phyloP scores from a whole-genome alignment of 495 filamentous ascomycete species.

The Lasiosphaeria miniovina region DNA sequence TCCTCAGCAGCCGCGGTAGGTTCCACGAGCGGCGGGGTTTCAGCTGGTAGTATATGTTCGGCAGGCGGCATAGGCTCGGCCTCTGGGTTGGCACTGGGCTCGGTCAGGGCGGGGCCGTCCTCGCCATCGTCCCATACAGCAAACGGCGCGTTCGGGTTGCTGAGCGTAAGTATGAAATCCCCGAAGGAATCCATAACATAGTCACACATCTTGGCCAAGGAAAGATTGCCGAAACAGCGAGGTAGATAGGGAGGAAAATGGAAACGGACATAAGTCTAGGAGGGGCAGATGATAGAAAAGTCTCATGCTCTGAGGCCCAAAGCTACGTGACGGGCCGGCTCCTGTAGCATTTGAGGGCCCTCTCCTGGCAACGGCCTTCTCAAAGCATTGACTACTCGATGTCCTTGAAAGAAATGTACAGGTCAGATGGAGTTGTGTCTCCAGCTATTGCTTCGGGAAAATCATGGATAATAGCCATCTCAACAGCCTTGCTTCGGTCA shows the following conservation, averaged over 20 bases:
- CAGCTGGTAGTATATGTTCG: not conserved
- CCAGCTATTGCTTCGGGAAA: conserved; percentile 4
- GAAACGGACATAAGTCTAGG: no score
- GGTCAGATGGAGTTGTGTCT: conserved; percentile 4
- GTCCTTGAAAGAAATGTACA: conserved; percentile 6
- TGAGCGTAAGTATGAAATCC: conserved; percentile 8
- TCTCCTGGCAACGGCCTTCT: conserved; percentile 5
- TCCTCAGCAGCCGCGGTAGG: not conserved
- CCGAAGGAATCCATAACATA: no score
- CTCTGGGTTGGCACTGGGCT: not conserved
- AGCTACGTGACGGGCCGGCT: no score
- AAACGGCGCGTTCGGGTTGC: conserved; percentile 6
- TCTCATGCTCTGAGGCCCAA: no score
- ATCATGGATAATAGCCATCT: conserved; percentile 6
- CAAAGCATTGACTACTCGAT: conserved; percentile 5
- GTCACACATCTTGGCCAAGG: no score
- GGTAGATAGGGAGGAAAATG: no score
- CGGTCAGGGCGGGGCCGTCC: not conserved
- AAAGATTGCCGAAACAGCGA: no score
- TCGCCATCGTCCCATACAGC: not conserved
- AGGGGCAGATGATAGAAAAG: no score
- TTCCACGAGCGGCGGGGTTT: not conserved
- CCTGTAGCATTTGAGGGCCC: no score
- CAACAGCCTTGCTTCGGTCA: conserved; percentile 5
- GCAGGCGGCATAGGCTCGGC: not conserved